Percentiles rank a stretch among this genome's conserved stretches.
phyloP scores from a whole-genome alignment of 2,329 filamentous ascomycete genomes.

The Parasarocladium wereldwijsianum region DNA sequence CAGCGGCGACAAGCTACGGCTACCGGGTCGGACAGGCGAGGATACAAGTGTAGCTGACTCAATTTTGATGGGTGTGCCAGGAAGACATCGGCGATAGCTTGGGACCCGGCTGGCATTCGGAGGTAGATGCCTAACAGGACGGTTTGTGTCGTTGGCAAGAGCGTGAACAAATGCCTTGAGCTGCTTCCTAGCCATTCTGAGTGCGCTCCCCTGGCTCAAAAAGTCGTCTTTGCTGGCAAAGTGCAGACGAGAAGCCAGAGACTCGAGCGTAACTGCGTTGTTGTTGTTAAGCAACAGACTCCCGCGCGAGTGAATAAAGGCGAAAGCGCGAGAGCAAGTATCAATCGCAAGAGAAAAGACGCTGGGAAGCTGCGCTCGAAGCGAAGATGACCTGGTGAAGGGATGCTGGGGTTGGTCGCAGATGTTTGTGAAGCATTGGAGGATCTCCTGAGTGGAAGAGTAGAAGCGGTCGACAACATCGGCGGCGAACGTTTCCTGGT shows the following conservation, averaged over 20 bases:
- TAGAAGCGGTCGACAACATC: constrained; percentile 15
- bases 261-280: constrained; percentile 11
- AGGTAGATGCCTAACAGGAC: constrained; percentile 8
- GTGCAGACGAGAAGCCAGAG: constrained; percentile 13
- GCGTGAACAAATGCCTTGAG: constrained; percentile 13
- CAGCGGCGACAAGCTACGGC: neutral
- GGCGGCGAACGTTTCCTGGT: constrained; percentile 9
- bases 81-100: constrained; percentile 7
- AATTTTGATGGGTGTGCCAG: constrained; percentile 11
- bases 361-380: constrained; percentile 13
- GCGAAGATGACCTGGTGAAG: constrained; percentile 8
- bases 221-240: constrained; percentile 13
- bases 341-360: constrained; percentile 16
- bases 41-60: constrained; percentile 4
- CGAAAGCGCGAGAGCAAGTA: constrained; percentile 16
- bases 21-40: constrained; percentile 4
- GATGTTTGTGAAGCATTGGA: constrained; percentile 11
- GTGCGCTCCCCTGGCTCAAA: constrained; percentile 11
- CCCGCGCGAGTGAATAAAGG: constrained; percentile 10
- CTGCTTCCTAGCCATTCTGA: constrained; percentile 14
- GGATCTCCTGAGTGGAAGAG: constrained; percentile 14
- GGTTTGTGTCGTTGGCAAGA: constrained; percentile 5
- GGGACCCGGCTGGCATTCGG: constrained; percentile 7
- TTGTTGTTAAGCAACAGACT: constrained; percentile 6
- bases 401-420: constrained; percentile 10